phyloP scores from a whole-genome alignment of 495 filamentous ascomycete genomes.

The Chaetomidium leptoderma region DNA sequence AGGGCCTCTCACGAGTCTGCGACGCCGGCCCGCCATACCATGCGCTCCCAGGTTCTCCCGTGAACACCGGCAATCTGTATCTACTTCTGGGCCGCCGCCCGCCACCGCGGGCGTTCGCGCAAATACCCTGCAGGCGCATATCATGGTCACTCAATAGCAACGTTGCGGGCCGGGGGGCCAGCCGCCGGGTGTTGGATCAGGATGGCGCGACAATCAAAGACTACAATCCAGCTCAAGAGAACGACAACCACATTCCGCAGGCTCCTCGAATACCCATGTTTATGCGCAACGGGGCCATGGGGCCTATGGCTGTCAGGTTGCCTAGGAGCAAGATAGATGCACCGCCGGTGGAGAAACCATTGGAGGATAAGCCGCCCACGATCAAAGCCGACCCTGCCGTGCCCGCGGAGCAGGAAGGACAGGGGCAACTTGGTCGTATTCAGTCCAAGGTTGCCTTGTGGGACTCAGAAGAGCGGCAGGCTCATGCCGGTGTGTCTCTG shows the following conservation, averaged over 20 bases:
- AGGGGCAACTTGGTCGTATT: conserved; percentile 4
- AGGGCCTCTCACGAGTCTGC: conserved; percentile 14
- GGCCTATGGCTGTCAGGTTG: too few species aligned
- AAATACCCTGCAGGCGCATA: conserved; percentile 45
- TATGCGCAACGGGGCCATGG: too few species aligned
- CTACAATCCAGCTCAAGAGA: not conserved
- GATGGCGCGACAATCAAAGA: not conserved
- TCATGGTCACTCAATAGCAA: conserved; percentile 49
- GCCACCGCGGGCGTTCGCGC: conserved; percentile 50
- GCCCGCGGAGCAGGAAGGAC: not conserved
- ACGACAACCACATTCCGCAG: not conserved
- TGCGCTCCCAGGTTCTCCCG: conserved; percentile 26
- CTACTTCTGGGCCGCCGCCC: conserved; percentile 35
- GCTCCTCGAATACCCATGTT: too few species aligned
- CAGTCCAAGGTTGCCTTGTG: conserved; percentile 13
- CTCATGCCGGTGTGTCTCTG: not conserved
- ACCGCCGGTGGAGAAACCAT: not conserved
- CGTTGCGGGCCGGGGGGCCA: conserved; percentile 51
- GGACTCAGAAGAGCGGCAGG: conserved; percentile 8
- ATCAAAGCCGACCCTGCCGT: not conserved
- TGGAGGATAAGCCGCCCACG: not conserved
- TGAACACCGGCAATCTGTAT: conserved; percentile 44
- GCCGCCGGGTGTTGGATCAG: conserved; percentile 18
- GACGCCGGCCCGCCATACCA: conserved; percentile 25
- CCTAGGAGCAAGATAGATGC: not conserved